phyloP scores from a whole-genome alignment of 192 early-diverging fungal genomes.

The Mortierella claussenii region DNA sequence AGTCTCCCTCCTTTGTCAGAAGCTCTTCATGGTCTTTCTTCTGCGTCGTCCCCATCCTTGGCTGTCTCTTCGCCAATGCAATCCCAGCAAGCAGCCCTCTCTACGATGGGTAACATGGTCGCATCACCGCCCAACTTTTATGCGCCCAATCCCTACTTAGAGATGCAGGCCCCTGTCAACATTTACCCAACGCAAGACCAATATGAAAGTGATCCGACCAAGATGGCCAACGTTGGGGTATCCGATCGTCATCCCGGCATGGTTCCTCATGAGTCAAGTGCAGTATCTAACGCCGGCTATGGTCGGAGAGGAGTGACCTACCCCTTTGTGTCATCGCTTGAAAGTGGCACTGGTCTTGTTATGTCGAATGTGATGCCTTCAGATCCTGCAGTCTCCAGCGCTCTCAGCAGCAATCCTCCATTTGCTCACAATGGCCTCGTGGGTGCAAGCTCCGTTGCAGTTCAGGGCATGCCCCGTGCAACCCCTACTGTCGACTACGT shows the following conservation, averaged over 20 bases:
- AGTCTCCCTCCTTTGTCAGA: constrained; percentile 42
- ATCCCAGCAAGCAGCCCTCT: constrained; percentile 13
- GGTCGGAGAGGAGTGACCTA: constrained; percentile 36
- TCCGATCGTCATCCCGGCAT: constrained; percentile 25
- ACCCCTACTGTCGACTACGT: constrained; percentile 21
- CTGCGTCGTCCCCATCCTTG: constrained; percentile 23
- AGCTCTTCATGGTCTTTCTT: constrained; percentile 24
- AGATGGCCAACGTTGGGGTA: not conserved
- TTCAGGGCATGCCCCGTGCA: constrained; percentile 20
- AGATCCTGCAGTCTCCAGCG: constrained; percentile 30
- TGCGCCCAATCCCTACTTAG: constrained; percentile 25
- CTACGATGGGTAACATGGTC: constrained; percentile 14
- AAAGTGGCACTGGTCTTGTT: constrained; percentile 24
- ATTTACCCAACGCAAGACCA: constrained; percentile 27
- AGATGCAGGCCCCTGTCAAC: constrained; percentile 25
- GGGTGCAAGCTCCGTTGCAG: constrained; percentile 12
- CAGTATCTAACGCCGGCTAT: not conserved
- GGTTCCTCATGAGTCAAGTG: constrained; percentile 18
- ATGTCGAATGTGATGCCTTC: constrained; percentile 26
- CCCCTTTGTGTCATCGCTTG: constrained; percentile 33
- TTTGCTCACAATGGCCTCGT: constrained; percentile 27
- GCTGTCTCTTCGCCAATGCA: constrained; percentile 27
- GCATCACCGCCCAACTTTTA: constrained; percentile 39
- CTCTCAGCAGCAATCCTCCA: constrained; percentile 8
- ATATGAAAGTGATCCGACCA: constrained; percentile 17